A percentile compares a stretch with the other conserved stretches of the same genome.
phyloP scores from a whole-genome alignment of 768 basidiomycete genomes.

The Dentipellis sp. region DNA sequence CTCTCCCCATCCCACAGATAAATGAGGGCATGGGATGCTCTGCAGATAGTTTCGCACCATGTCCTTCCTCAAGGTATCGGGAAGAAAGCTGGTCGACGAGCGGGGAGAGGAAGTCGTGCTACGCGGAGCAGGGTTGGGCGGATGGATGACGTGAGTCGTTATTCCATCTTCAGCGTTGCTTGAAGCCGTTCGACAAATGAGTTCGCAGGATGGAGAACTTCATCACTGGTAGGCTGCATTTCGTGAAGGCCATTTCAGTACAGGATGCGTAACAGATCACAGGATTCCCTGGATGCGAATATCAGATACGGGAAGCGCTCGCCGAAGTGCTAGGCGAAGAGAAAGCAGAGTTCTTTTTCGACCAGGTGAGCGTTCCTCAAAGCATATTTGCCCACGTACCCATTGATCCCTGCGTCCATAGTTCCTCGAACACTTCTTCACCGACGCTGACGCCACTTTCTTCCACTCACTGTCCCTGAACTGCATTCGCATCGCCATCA shows the following conservation, averaged over 20 bases:
- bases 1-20: no score
- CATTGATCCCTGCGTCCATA: conserved; percentile 4
- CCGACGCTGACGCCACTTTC: conserved; percentile 29
- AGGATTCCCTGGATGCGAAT: conserved; percentile 33
- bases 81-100: conserved; percentile 21
- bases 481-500: conserved; percentile 27
- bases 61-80: conserved; percentile 16
- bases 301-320: conserved; percentile 25
- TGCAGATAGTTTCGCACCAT: not conserved
- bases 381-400: not conserved
- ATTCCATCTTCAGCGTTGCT: not conserved
- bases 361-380: conserved; percentile 22
- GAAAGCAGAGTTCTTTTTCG: conserved; percentile 32
- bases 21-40: no score
- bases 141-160: conserved; percentile 17
- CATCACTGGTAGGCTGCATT: conserved; percentile 11
- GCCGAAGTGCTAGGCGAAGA: conserved; percentile 26
- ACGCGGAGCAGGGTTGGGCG: conserved; percentile 29
- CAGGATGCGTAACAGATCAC: not conserved
- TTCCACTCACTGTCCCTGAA: conserved; percentile 31
- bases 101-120: conserved; percentile 20
- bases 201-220: conserved; percentile 16
- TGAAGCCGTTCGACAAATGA: conserved; percentile 25
- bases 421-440: conserved; percentile 36
- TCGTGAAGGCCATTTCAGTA: not conserved